phyloP scores from a whole-genome alignment of 306 rosid genomes.

The Vigna mungo region DNA sequence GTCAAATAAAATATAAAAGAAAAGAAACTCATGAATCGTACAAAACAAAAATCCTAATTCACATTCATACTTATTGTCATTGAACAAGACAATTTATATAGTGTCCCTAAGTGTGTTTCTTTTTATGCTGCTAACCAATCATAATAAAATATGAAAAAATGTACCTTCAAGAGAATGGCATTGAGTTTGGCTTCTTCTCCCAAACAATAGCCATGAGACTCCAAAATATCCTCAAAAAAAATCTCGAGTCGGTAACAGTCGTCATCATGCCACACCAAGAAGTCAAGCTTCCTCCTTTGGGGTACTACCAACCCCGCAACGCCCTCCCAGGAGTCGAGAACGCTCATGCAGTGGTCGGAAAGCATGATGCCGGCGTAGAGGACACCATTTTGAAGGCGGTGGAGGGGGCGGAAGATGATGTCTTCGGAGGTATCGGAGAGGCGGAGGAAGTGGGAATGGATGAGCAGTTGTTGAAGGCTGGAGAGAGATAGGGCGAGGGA shows the following conservation, averaged over 20 bases:
- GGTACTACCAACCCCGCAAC: slow-evolving; percentile 78
- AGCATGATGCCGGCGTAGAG: slow-evolving; percentile 66
- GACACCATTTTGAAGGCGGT: slow-evolving; percentile 53
- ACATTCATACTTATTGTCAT: neutral
- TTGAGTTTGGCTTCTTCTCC: slow-evolving; percentile 56
- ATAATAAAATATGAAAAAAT: neutral
- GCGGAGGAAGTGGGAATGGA: slow-evolving; percentile 61
- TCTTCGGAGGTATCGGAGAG: slow-evolving; percentile 60
- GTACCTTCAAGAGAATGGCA: slow-evolving; percentile 68
- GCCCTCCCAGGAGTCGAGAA: slow-evolving; percentile 68
- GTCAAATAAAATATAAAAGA: slow-evolving; percentile 8
- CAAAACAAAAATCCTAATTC: neutral
- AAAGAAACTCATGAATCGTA: neutral
- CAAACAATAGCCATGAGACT: slow-evolving; percentile 55
- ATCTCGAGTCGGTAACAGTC: slow-evolving; percentile 73
- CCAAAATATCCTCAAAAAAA: slow-evolving; percentile 73
- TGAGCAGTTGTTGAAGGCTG: slow-evolving; percentile 43
- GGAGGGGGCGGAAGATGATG: slow-evolving; percentile 59
- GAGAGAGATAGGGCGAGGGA: slow-evolving; percentile 55
- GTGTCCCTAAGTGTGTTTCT: neutral
- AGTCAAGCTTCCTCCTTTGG: slow-evolving; percentile 69
- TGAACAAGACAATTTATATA: neutral
- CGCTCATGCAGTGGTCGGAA: slow-evolving; percentile 53
- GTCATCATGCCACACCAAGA: slow-evolving; percentile 54
- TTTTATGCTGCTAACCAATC: no score